Evolutionary conservation across 2,329 filamentous ascomycete species (phyloP).

Genomic region (Xylaria sp.): DNA sequence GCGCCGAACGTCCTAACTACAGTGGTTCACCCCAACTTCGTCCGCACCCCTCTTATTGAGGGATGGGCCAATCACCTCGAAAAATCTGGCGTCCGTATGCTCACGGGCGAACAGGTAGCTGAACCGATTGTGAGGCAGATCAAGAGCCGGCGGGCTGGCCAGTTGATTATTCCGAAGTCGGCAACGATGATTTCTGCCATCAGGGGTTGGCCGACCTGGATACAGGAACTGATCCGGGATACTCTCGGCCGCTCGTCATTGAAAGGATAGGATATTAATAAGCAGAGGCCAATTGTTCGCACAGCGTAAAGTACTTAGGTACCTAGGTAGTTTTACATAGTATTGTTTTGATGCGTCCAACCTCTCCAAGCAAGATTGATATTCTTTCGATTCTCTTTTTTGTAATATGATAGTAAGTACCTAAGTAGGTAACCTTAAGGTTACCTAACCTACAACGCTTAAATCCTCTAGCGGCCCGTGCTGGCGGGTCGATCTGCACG

Average conservation of each 20-base stretch:
- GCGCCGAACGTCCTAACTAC: slow-evolving; percentile 36
- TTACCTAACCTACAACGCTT: neutral
- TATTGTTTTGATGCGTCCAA: neutral
- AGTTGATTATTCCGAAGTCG: slow-evolving; percentile 31
- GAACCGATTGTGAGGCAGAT: slow-evolving; percentile 37
- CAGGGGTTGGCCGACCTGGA: slow-evolving; percentile 37
- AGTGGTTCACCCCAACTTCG: slow-evolving; percentile 37
- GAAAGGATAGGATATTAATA: neutral
- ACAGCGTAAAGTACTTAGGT: neutral
- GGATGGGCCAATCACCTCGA: slow-evolving; percentile 22
- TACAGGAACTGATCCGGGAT: slow-evolving; percentile 33
- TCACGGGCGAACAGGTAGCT: slow-evolving; percentile 34
- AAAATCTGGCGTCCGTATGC: slow-evolving; percentile 26
- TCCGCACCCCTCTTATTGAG: slow-evolving; percentile 36
- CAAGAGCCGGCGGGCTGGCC: slow-evolving; percentile 34
- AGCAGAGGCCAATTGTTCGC: neutral
- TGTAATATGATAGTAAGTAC: no score
- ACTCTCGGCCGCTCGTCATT: slow-evolving; percentile 13
- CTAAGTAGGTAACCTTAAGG: neutral
- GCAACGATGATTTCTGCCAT: slow-evolving; percentile 19
- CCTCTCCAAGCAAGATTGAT: neutral
- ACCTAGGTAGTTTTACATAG: neutral
- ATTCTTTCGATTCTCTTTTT: no score
- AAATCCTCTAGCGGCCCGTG: neutral
- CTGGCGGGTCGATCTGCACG: slow-evolving; percentile 3